A percentile compares a stretch with the other conserved stretches of the same genome.
phyloP scores from a whole-genome alignment of 345 rosid species.

The Balakata baccata region DNA sequence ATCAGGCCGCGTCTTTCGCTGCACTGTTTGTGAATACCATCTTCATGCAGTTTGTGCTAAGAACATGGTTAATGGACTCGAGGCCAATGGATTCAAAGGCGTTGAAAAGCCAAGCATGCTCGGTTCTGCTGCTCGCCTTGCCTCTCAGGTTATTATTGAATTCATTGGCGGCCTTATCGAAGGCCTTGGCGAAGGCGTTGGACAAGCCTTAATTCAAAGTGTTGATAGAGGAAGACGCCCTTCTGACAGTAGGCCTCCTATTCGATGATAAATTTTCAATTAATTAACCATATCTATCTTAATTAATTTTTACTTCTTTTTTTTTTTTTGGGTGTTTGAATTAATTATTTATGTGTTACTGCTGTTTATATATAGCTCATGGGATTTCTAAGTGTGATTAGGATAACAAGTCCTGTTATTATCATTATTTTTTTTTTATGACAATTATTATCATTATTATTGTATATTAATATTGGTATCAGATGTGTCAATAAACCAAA shows the following conservation, averaged over 20 bases:
- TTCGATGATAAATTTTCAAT: not conserved
- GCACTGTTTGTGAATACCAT: constrained; percentile 67
- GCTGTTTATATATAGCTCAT: not conserved
- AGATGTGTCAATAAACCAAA: not conserved
- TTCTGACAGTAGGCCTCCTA: not conserved
- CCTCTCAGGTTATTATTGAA: constrained; percentile 57
- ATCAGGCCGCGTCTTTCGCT: constrained; percentile 62
- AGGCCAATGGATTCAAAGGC: constrained; percentile 46
- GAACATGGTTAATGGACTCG: constrained; percentile 65
- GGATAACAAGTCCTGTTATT: too few relatives aligned
- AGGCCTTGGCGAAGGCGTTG: constrained; percentile 79
- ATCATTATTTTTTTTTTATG: too few relatives aligned
- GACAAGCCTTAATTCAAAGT: constrained; percentile 52
- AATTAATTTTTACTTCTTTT: too few relatives aligned
- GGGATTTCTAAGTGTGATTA: not conserved
- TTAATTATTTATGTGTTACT: not conserved
- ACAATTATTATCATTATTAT: not conserved
- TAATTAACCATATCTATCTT: not conserved
- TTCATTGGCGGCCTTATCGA: constrained; percentile 71
- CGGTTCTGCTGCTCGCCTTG: constrained; percentile 53
- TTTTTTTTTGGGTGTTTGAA: not conserved
- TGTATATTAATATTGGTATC: not conserved
- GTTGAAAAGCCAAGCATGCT: constrained; percentile 48
- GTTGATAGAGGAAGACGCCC: constrained; percentile 32
- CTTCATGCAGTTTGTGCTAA: constrained; percentile 86